Conservation (phyloP, 2,329 filamentous ascomycete genomes). For the Calonectria leucothoes region DNA sequence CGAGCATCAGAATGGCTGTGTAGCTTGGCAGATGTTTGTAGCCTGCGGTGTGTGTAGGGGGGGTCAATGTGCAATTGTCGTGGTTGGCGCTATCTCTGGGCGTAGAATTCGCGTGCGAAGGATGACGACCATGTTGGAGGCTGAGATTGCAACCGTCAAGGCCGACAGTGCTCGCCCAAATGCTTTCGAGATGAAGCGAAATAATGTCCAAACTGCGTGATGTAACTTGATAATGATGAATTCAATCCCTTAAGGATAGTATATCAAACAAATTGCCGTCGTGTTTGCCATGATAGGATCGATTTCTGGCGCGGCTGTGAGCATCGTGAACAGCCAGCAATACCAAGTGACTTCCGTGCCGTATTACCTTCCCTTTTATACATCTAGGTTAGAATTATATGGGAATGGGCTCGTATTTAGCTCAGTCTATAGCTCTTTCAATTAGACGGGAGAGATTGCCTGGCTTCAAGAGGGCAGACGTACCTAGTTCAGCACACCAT, state of each 20-base stretch:
- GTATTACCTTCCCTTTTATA: not conserved
- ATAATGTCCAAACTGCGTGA: too few relatives aligned
- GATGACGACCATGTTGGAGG: not conserved
- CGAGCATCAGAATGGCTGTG: not conserved
- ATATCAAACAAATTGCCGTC: not conserved
- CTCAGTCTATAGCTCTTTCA: too few relatives aligned
- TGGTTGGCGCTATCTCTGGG: not conserved
- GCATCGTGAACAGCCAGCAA: not conserved
- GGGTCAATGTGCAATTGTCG: too few relatives aligned
- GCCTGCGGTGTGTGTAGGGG: not conserved
- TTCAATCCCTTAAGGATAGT: not conserved
- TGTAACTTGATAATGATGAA: not conserved
- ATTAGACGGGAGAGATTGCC: not conserved
- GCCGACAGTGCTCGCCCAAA: not conserved
- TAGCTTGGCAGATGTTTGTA: not conserved
- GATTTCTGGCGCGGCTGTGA: not conserved
- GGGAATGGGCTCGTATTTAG: not conserved
- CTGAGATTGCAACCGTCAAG: not conserved
- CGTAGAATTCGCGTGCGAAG: not conserved
- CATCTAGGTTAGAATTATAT: not conserved
- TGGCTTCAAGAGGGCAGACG: not conserved
- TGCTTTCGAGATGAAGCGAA: not conserved
- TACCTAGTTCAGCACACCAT: not conserved
- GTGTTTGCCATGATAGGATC: not conserved
- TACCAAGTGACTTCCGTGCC: too few relatives aligned